Evolutionary conservation across 331 rosid species (phyloP).

Genomic region (Pyrus hybrid): DNA sequence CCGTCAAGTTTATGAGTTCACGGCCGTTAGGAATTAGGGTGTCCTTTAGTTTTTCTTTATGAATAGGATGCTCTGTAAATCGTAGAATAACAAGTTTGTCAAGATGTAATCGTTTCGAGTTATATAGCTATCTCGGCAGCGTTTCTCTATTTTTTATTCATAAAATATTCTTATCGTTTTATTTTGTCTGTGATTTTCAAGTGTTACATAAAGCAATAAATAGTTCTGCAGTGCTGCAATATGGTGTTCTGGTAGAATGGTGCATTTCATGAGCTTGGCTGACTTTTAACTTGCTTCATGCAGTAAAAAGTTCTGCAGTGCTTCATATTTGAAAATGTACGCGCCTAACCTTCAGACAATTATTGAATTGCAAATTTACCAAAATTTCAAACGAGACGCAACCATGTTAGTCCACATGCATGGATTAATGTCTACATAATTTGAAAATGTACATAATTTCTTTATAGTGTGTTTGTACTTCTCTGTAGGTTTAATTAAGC

Average conservation of each 20-base stretch:
- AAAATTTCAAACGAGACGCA: background rate
- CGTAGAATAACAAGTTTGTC: too few relatives aligned
- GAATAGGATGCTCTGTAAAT: too few relatives aligned
- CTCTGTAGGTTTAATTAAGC: background rate
- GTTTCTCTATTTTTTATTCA: too few relatives aligned
- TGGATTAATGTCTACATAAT: background rate
- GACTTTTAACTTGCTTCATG: background rate
- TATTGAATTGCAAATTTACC: background rate
- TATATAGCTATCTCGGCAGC: too few relatives aligned
- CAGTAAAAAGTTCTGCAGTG: background rate
- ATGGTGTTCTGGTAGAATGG: background rate
- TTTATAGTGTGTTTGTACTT: background rate
- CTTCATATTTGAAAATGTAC: background rate
- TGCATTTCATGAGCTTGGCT: background rate
- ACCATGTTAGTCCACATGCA: background rate
- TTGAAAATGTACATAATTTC: background rate
- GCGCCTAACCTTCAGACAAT: background rate
- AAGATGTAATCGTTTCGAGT: too few relatives aligned
- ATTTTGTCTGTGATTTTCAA: too few relatives aligned
- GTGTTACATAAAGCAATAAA: background rate
- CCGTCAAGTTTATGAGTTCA: too few relatives aligned
- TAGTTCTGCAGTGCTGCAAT: background rate
- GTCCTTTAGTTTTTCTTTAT: too few relatives aligned
- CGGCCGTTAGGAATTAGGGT: too few relatives aligned
- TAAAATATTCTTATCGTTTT: too few relatives aligned